A percentile compares a stretch with the other conserved stretches of the same genome.
These are phyloP conservation scores for Solanum paucissectum DNA, from an alignment of 257 asterid genomes.

Conservation along the genomic window DNA sequence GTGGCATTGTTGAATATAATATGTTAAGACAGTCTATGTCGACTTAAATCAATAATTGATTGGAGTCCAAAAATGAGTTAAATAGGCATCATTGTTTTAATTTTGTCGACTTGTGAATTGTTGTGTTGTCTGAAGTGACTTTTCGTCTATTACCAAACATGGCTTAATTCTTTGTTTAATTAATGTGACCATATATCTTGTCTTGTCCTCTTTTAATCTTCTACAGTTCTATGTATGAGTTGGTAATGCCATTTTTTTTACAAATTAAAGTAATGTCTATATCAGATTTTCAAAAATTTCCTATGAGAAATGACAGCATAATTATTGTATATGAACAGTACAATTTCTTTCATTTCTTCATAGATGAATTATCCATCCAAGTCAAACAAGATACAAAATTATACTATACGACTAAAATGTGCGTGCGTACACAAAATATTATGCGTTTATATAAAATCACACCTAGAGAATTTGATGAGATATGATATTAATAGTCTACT, in stretches of 20 bases:
- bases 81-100: background rate
- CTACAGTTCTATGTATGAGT: background rate
- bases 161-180: background rate
- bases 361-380: background rate
- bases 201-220: background rate
- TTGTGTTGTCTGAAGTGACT: background rate
- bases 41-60: background rate
- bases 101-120: background rate
- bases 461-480: background rate
- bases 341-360: background rate
- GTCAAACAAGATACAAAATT: background rate
- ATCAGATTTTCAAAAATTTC: background rate
- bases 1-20: background rate
- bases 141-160: background rate
- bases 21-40: background rate
- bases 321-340: background rate
- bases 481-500: background rate
- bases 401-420: no score
- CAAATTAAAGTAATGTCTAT: background rate
- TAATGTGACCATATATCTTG: background rate
- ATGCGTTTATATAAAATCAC: fast-evolving
- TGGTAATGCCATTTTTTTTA: background rate
- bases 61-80: slow-evolving; percentile 2
- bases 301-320: background rate
- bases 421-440: background rate